Base-by-base conservation (phyloP, 2,329 filamentous ascomycete genomes). In the Neophaeococcomyces aloes region DNA sequence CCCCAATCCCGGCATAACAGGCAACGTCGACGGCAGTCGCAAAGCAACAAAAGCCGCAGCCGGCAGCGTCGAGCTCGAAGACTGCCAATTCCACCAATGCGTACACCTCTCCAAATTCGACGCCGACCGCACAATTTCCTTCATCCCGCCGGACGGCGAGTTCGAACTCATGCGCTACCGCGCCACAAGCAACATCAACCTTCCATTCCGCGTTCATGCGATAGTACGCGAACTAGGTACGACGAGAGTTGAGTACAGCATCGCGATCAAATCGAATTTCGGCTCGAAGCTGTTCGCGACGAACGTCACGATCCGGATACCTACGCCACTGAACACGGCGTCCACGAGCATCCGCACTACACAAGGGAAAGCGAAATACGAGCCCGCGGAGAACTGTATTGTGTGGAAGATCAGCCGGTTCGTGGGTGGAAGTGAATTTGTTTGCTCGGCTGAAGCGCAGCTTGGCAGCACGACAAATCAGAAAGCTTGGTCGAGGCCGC, bases 391-490 rank as follows among this genome's bases (percentile, higher is more conserved):
- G 61, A 98, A 98, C 70, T 86, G 89, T 59, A 96, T 98, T 52
- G 83, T 96, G 10, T 98, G 91, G 91, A 96, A 95, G 74, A 96
- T 98, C 54, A 83, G 88, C 10, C 78, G 91, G n/a, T 98, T 98
- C 66, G 91, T 88, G 0, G 91, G 91, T n/a, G 87, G 95, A 66
- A 89, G 83, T 66, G 91, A 98, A 65, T 98, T 83, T 53, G 89
- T 98, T 10, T 72, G 98, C 46, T 93, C 83, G 56, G 91, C 91
- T 7, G 93, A 98, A 65, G 91, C 91, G 32, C 83, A 83, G 43
- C 69, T 98, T 56, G 94, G 87, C 4, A 87, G 83, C 64, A 98
- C 95, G 88, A 98, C 93, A 37, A 94, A 94, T 58, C 88, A 96
- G 63, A 94, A 94, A 60, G 86, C 86, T 3, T 98, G 91, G 93